A percentile compares a stretch with the other conserved stretches of the same genome.
phyloP scores from a whole-genome alignment of 306 rosid genomes.

The Chamaecrista fasciculata region DNA sequence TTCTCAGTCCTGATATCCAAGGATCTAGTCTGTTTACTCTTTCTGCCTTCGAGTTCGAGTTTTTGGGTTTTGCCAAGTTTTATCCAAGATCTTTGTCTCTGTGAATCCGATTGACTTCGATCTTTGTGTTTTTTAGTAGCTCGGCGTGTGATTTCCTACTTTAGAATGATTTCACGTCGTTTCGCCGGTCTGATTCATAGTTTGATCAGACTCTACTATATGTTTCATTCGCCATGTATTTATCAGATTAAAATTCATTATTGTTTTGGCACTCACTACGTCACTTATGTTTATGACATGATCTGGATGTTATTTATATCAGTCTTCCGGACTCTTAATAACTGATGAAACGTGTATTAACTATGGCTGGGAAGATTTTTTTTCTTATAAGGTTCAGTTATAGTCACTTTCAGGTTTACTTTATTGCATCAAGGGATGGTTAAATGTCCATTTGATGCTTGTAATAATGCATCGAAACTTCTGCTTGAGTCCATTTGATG shows the following conservation, averaged over 20 bases:
- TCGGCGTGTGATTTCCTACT: conserved; percentile 2
- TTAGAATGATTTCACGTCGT: background rate
- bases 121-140: background rate
- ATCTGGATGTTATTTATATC: background rate
- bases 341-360: background rate
- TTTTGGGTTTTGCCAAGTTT: background rate
- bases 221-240: background rate
- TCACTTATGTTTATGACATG: background rate
- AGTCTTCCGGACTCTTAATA: background rate
- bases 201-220: background rate
- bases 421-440: background rate
- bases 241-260: background rate
- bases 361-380: background rate
- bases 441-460: background rate
- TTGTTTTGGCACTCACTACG: background rate
- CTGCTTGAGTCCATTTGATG: background rate
- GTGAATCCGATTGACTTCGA: background rate
- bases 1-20: background rate
- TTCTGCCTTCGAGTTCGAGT: background rate
- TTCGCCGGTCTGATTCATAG: background rate
- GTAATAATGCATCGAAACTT: background rate
- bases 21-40: background rate
- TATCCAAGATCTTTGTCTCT: background rate
- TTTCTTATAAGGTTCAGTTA: background rate
- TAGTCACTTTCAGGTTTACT: background rate